Base-by-base conservation (phyloP, 2,329 filamentous ascomycete species). In the Ophiostoma perfectum region DNA sequence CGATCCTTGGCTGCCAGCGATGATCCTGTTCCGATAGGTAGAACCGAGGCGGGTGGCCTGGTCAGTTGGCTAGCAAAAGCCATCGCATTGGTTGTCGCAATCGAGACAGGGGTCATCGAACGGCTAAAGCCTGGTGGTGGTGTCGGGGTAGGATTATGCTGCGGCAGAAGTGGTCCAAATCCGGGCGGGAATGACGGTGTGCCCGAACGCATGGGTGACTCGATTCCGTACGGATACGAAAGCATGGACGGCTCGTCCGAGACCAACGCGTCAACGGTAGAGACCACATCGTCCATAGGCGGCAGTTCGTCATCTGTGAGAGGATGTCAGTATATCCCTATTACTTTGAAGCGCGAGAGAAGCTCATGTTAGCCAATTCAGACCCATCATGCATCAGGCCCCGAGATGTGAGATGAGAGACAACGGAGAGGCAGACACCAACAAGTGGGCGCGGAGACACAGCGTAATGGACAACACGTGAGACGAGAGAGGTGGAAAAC, bases 261-360 rank as follows among this genome's bases (percentile, higher is more conserved):
- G 12, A 91, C 88, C 4, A 91, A 78, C 3, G 87, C 87, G 75
- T 91, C 88, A 55, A 91, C 85, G n/a, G 84, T 88, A 60, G 81
- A 81, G 2, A 81, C 83, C 12, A 83, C 87, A 72, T 88, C 87
- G 70, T 88, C 86, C 63, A 88, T 79, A 11, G 83, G 84, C 69
- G 81, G 80, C n/a, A 86, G 77, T 65, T 86, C 84, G 74, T 90
- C 87, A 78, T 89, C 88, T 90, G 36, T 7, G 74, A 75, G 18
- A 75, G 74, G 16, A 36, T 39, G 64, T 64, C 39, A 69, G 47
- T 39, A 64, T 58, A 58, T 55, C n/a, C 45, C 16, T 44, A 18
- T 47, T 58, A 9, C 58, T n/a, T 42, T 47, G 7, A 6, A n/a
- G n/a, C 27, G 27, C 41, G n/a, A 36, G 12, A 12, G 11, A 12